Conservation (phyloP, 768 basidiomycete genomes). For the Kondoa subrosea region DNA sequence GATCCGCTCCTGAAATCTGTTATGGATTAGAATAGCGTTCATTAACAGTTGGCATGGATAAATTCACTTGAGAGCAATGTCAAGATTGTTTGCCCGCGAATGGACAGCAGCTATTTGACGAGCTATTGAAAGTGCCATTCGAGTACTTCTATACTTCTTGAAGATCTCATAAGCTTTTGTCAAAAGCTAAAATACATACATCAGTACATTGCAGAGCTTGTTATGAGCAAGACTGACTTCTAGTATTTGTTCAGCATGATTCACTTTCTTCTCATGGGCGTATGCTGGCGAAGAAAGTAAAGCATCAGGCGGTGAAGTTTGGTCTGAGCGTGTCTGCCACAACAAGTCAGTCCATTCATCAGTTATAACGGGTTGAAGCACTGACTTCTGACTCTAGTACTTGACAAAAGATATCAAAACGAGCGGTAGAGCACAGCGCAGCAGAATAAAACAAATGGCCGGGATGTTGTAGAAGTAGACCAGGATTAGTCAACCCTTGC, state of each 20-base stretch:
- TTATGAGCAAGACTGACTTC: slow-evolving; percentile 44
- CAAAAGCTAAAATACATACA: slow-evolving; percentile 45
- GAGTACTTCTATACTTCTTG: slow-evolving; percentile 49
- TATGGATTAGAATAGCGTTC: too few relatives aligned
- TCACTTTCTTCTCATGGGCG: slow-evolving; percentile 77
- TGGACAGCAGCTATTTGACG: slow-evolving; percentile 79
- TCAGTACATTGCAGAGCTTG: slow-evolving; percentile 1
- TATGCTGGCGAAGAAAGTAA: slow-evolving; percentile 48
- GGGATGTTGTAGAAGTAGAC: slow-evolving; percentile 68
- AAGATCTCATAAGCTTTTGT: slow-evolving; percentile 87
- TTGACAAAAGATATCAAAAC: slow-evolving; percentile 50
- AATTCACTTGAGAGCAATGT: slow-evolving; percentile 82
- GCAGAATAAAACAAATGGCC: slow-evolving; percentile 86
- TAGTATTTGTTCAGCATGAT: slow-evolving; percentile 61
- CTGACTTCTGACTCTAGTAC: slow-evolving; percentile 26
- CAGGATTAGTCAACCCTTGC: slow-evolving; percentile 35
- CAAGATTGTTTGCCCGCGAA: slow-evolving; percentile 58
- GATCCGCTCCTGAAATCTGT: slow-evolving; percentile 82
- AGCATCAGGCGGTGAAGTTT: slow-evolving; percentile 5
- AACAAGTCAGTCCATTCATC: neutral
- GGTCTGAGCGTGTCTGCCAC: slow-evolving; percentile 11
- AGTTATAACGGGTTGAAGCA: slow-evolving; percentile 43
- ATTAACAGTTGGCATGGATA: slow-evolving; percentile 26
- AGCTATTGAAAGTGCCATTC: slow-evolving; percentile 78
- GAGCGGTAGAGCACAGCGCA: slow-evolving; percentile 62